Evolutionary conservation across 768 basidiomycete species (phyloP).

Genomic region (Suillus ampliporus): DNA sequence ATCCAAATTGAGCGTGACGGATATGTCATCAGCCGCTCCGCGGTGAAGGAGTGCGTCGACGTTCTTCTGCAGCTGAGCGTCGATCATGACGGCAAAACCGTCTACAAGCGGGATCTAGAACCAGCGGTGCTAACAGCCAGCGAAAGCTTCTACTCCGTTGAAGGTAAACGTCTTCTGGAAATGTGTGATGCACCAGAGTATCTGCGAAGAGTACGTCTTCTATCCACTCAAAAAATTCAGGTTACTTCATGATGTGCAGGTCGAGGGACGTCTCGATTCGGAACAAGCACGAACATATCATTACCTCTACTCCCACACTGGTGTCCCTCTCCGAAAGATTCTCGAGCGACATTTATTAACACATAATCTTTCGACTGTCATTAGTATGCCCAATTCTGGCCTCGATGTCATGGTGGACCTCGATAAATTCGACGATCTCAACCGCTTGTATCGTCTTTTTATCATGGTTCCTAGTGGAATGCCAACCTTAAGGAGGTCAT

Average conservation of each 20-base stretch:
- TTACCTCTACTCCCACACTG: constrained; percentile 82
- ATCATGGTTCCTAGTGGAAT: constrained; percentile 70
- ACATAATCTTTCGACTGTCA: constrained; percentile 74
- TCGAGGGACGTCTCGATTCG: constrained; percentile 77
- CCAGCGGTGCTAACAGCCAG: constrained; percentile 81
- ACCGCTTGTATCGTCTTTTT: constrained; percentile 81
- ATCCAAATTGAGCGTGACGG: constrained; percentile 93
- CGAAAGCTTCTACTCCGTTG: constrained; percentile 75
- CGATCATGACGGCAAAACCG: constrained; percentile 53
- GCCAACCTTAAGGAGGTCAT: constrained; percentile 60
- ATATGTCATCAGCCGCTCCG: constrained; percentile 88
- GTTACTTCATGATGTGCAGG: constrained; percentile 49
- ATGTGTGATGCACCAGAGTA: constrained; percentile 84
- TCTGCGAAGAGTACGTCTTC: constrained; percentile 62
- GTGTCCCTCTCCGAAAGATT: constrained; percentile 69
- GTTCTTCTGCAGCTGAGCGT: constrained; percentile 75
- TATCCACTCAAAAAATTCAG: neutral
- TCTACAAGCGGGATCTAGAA: constrained; percentile 88
- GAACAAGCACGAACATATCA: constrained; percentile 87
- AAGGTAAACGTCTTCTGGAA: constrained; percentile 73
- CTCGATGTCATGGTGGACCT: constrained; percentile 86
- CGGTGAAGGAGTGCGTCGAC: constrained; percentile 87
- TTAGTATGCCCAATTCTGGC: constrained; percentile 84
- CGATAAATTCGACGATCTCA: constrained; percentile 76
- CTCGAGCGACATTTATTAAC: constrained; percentile 80